Evolutionary conservation across 495 filamentous ascomycete species (phyloP).

Genomic region (Aspergillus campestris): DNA sequence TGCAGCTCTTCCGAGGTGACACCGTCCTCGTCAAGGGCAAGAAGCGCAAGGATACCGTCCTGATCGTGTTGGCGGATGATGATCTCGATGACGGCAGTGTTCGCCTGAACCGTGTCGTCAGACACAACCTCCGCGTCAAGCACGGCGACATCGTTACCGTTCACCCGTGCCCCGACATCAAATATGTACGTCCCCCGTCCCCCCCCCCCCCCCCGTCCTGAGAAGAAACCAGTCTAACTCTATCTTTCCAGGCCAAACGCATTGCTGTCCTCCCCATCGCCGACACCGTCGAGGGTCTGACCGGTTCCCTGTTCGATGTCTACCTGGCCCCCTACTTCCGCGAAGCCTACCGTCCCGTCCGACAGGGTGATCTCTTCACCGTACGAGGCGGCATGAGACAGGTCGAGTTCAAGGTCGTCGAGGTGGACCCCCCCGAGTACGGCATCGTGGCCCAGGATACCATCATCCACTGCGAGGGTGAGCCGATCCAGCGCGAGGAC

Average conservation of each 20-base stretch:
- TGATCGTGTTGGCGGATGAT: constrained; percentile 95
- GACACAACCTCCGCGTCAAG: constrained; percentile 97
- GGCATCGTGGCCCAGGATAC: constrained; percentile 98
- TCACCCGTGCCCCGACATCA: constrained; percentile 99
- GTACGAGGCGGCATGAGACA: constrained; percentile 96
- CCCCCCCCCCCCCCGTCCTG: constrained; percentile 1
- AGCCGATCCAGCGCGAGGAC: constrained; percentile 96
- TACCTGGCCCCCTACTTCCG: constrained; percentile 99
- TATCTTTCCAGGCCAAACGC: constrained; percentile 76
- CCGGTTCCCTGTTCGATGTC: constrained; percentile 95
- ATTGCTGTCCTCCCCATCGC: constrained; percentile 98
- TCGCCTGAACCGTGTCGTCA: constrained; percentile 93
- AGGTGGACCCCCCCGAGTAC: constrained; percentile 95
- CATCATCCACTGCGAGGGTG: constrained; percentile 96
- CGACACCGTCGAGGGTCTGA: constrained; percentile 94
- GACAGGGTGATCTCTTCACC: constrained; percentile 95
- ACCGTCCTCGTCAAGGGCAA: constrained; percentile 97
- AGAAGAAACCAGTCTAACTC: constrained; percentile 9
- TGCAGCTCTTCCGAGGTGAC: constrained; percentile 96
- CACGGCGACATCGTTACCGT: constrained; percentile 96
- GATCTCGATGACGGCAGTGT: constrained; percentile 95
- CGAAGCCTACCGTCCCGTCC: constrained; percentile 92
- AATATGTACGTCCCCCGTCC: constrained; percentile 67
- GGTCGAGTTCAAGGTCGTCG: constrained; percentile 98
- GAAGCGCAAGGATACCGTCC: constrained; percentile 98